Evolutionary conservation across 116 monocot genomes (phyloP), one percentile per base, ranked within the genome.

Genomic region (Thalassia testudinum): DNA sequence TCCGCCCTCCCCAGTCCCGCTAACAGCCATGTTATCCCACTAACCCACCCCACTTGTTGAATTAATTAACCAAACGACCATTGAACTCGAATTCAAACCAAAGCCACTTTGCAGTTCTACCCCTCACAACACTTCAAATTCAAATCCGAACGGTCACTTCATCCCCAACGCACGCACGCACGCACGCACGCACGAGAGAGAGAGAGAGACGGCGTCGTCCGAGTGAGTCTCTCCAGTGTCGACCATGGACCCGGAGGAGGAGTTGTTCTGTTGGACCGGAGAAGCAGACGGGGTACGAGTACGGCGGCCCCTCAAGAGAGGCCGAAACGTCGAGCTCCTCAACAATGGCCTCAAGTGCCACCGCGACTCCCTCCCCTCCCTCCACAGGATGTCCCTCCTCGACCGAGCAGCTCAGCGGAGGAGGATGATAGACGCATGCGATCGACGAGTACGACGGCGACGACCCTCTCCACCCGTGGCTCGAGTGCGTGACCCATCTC

Each of bases 231-330:
- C n/a, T n/a, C n/a, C n/a, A n/a, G n/a, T 40, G 40, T 7, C 34
- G 47, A 47, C 49, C 34, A 24, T 65, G 25, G 92, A 93, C 37
- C 80, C 83, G 26, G 87, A 93, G 55, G 19, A 78, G 15, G 83
- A 54, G 63, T 74, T 80, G 52, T 26, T n/a, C n/a, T n/a, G n/a
- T 93, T 50, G 55, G 49, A 12, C 66, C 76, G 52, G 59, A 66
- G 68, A 56, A 50, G 66, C 61, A 52, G 27, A 60, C 64, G 48
- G 81, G 81, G 43, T 58, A 69, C 50, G 93, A 93, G 51, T 93
- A 87, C 87, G 93, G 87, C 61, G 83, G 24, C 93, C 93, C 0
- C 67, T 87, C 8, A 93, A 93, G 87, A 67, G 93, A 17, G 93
- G 93, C 59, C 83, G 93, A 37, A 74, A 93, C 24, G 74, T 93